Evolutionary conservation across 768 basidiomycete species (phyloP).

Genomic region (Clathrus columnatus): DNA sequence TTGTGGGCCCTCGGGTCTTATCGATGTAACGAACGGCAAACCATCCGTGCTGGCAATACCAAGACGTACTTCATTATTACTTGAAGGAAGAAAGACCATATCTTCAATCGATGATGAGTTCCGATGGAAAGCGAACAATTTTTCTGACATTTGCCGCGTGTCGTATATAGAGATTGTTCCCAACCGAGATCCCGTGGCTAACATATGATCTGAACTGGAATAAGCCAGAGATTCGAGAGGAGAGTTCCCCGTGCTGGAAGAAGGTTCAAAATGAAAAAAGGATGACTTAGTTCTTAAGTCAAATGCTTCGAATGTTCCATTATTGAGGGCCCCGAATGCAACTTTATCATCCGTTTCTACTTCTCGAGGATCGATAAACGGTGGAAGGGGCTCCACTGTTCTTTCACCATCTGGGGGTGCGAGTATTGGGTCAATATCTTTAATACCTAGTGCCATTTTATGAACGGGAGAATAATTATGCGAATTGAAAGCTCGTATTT

Average conservation of each 20-base stretch:
- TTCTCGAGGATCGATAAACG: constrained; percentile 25
- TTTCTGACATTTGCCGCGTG: constrained; percentile 33
- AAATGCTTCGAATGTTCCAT: constrained; percentile 46
- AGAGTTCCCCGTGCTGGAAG: constrained; percentile 19
- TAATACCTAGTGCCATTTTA: constrained; percentile 37
- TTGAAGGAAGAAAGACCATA: constrained; percentile 27
- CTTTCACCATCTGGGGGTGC: constrained; percentile 17
- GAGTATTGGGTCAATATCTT: constrained; percentile 20
- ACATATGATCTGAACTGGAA: constrained; percentile 29
- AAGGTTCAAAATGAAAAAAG: constrained; percentile 19
- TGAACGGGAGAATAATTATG: constrained; percentile 33
- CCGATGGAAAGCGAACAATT: constrained; percentile 33
- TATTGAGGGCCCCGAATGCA: constrained; percentile 45
- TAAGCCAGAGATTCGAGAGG: constrained; percentile 40
- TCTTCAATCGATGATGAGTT: constrained; percentile 44
- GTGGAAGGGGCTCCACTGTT: constrained; percentile 8
- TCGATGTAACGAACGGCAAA: constrained; percentile 43
- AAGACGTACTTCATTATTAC: constrained; percentile 24
- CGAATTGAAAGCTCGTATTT: constrained; percentile 37
- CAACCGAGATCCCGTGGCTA: constrained; percentile 50
- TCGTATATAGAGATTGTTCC: constrained; percentile 54
- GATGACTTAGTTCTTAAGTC: constrained; percentile 37
- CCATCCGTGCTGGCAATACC: constrained; percentile 51
- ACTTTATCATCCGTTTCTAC: constrained; percentile 41
- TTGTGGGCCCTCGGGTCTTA: constrained; percentile 33